Base-by-base conservation (phyloP, 495 filamentous ascomycete species). In the Daldinia childiae region DNA sequence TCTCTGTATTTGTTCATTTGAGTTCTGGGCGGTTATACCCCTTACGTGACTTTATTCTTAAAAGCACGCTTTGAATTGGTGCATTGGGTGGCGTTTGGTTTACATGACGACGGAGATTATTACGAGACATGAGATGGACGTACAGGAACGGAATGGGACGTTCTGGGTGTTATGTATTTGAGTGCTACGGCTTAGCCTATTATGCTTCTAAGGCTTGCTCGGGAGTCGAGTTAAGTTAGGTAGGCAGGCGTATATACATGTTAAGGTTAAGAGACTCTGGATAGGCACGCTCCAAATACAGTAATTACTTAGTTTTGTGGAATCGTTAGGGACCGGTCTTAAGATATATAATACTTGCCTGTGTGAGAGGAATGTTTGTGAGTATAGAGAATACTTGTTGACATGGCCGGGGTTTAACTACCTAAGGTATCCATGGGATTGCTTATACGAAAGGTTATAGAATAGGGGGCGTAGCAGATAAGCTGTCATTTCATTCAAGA, bases 11-110 rank as follows among this genome's bases (percentile, higher is more conserved):
- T 50, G 19, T 29, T 51, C 4, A 50, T 21, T 43, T 41, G 14
- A 17, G 34, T 17, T 39, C 30, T 8, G 24, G 45, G 17, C 36
- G 21, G 15, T 17, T 62, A 62, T 66, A 61, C 62, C 68, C 62
- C 48, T 61, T 62, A 38, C 41, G 50, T 62, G 26, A 55, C 30
- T 34, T 55, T 3, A 21, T 41, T 27, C 45, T 7, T 1, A 24
- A 60, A 65, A 11, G 9, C 4, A 32, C 7, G 29, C 36, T 12
- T 24, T 57, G 36, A 24, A 66, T 39, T 17, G 24, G 51, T 57
- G 62, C 50, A 71, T 66, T 48, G 21, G 57, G 55, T 36, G 68
- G 68, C 62, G 62, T 62, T 57, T 48, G 36, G 62, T 27, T 59
- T 61, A 32, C 29, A 32, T 27, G 12, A 48, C 19, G 19, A 6